Base-by-base conservation (phyloP, 2,329 filamentous ascomycete genomes). In the Curvularia sp. region DNA sequence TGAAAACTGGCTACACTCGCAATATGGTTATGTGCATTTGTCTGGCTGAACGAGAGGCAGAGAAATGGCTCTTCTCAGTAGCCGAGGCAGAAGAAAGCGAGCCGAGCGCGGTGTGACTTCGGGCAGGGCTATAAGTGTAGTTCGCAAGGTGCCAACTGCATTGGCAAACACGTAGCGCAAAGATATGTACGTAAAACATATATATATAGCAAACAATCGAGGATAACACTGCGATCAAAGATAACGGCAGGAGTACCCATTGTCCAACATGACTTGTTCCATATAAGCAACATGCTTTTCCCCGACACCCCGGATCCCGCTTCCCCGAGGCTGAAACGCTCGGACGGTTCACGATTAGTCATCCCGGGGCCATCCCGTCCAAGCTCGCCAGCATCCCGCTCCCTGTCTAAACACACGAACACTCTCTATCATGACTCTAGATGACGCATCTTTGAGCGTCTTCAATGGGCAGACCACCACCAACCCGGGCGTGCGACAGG, bases 1-100 rank as follows among this genome's bases (percentile, higher is more conserved):
- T 80, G 0, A 81, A 79, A 68, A 79, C 72, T 18, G 71, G 72
- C 8, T 69, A 63, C 57, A 39, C 53, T 76, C 10, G 73, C 71
- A 6, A 71, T 72, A 5, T 75, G 73, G 70, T 54, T 75, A 49
- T 63, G 74, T 60, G 53, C 65, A 2, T 61, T 76, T 15, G 72
- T 73, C 9, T 54, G 65, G 52, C 56, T 60, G n/a, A 18, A 62
- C 0, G 60, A 65, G 9, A 62, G 22, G 42, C 22, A 62, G 55
- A 49, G 39, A 8, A 4, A 7, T 20, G 41, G 55, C 2, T 53
- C 60, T 15, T 51, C 46, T 39, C 55, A 61, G 44, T 62, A 58
- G 60, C 65, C 66, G 10, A 71, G 69, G 71, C 71, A 70, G 66
- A 51, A 71, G 12, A 66, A 68, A 50, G 70, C 69, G 3, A 70